These are phyloP conservation scores for Trichoderma sp. DNA, from an alignment of 2,329 filamentous ascomycete species.

Conservation along the genomic window DNA sequence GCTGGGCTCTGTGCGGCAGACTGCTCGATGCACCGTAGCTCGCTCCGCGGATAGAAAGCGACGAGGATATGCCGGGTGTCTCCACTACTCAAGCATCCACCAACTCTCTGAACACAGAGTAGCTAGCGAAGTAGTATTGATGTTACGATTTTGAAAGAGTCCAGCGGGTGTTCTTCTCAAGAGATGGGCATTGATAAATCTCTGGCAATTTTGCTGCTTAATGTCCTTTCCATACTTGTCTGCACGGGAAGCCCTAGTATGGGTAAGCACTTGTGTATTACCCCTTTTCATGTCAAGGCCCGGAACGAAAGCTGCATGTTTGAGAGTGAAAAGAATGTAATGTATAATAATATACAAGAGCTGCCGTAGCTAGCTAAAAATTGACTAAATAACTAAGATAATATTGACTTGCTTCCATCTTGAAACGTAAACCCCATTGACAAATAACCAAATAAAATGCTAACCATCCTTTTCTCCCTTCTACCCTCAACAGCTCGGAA, in stretches of 20 bases:
- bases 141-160: not conserved
- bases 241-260: not conserved
- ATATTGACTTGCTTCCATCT: not conserved
- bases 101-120: not conserved
- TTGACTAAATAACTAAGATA: not conserved
- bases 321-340: not conserved
- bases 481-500: not conserved
- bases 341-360: conserved; percentile 5
- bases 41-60: conserved; percentile 1
- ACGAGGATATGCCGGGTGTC: not conserved
- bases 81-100: not conserved
- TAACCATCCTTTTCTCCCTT: not conserved
- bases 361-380: conserved; percentile 6
- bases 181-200: not conserved
- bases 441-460: not conserved
- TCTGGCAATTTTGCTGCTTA: not conserved
- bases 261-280: not conserved
- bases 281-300: not conserved
- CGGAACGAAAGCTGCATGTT: not conserved
- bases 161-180: too few relatives aligned
- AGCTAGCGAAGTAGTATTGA: not conserved
- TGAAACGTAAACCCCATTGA: not conserved
- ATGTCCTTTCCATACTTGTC: not conserved
- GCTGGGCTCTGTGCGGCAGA: not conserved
- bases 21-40: not conserved